A percentile compares a stretch with the other conserved stretches of the same genome.
Evolutionary conservation across 148 eudicot species (phyloP).

Genomic region (Spergularia marina): DNA sequence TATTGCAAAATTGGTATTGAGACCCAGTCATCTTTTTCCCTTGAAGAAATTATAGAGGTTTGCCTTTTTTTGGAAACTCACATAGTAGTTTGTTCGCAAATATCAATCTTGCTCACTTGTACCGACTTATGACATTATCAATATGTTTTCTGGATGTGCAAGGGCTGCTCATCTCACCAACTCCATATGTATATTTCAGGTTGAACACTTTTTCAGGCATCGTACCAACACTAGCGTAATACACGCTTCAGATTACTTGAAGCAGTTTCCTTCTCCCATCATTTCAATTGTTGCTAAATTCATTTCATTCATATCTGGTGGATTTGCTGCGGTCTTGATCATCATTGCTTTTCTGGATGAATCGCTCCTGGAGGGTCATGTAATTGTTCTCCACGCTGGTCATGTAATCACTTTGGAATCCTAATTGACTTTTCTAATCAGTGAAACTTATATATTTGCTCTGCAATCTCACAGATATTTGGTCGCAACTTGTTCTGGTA

Average conservation of each 20-base stretch:
- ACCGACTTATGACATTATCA: not conserved
- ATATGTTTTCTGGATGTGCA: not conserved
- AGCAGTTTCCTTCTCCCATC: constrained; percentile 91
- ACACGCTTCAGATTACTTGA: constrained; percentile 85
- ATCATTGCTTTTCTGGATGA: constrained; percentile 91
- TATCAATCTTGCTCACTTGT: not conserved
- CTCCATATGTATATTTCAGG: constrained; percentile 41
- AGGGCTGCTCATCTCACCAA: not conserved
- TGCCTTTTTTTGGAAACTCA: not conserved
- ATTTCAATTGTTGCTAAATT: constrained; percentile 79
- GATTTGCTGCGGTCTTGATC: constrained; percentile 89
- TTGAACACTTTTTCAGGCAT: constrained; percentile 92
- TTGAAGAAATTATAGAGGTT: not conserved
- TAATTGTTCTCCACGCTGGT: no score
- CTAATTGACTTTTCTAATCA: not conserved
- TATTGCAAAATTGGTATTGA: not conserved
- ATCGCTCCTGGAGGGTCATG: constrained; percentile 98
- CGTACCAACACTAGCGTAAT: constrained; percentile 69
- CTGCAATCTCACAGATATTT: constrained; percentile 59
- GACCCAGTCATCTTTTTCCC: not conserved
- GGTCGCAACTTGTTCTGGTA: constrained; percentile 97
- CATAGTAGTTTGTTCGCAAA: not conserved
- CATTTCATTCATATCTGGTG: constrained; percentile 87
- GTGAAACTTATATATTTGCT: not conserved
- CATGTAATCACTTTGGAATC: no score